A percentile compares a stretch with the other conserved stretches of the same genome.
phyloP scores from a whole-genome alignment of 2,329 filamentous ascomycete species.

The Cryphonectria parasitica region DNA sequence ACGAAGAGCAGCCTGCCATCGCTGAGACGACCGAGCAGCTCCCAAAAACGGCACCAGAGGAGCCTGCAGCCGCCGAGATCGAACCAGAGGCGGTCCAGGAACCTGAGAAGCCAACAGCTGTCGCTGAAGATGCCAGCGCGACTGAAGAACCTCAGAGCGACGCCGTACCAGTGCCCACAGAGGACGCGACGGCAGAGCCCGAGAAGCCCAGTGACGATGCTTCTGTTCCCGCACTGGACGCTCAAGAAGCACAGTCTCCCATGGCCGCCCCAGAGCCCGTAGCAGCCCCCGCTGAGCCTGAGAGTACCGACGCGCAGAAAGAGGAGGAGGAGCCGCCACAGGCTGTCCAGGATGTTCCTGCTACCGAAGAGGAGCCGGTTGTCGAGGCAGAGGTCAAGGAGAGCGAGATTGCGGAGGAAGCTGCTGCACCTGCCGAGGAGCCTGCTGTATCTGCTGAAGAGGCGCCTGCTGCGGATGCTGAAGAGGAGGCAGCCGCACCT shows the following conservation, averaged over 20 bases:
- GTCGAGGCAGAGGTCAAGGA: background rate
- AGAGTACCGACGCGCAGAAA: background rate
- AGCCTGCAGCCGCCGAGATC: constrained; percentile 6
- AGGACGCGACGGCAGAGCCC: constrained; percentile 11
- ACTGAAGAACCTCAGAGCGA: constrained; percentile 6
- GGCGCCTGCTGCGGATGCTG: too few species aligned
- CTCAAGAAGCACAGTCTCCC: constrained; percentile 5
- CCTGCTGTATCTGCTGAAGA: too few species aligned
- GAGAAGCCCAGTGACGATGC: background rate
- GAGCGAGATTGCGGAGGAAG: background rate
- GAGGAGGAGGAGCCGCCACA: background rate
- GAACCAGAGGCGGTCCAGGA: background rate
- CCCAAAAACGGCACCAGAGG: background rate
- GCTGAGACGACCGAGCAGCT: constrained; percentile 7
- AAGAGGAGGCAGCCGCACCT: too few species aligned
- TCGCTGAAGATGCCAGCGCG: background rate
- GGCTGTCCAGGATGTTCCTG: background rate
- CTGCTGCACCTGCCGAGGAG: too few species aligned
- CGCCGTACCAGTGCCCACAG: constrained; percentile 2
- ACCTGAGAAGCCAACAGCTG: background rate
- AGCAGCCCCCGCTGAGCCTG: constrained; percentile 1
- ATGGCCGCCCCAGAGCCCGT: background rate
- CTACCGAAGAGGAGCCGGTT: background rate
- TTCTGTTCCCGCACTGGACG: background rate
- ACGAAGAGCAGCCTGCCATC: constrained; percentile 10